These are phyloP conservation scores for Cyberlindnera petersonii DNA, from an alignment of 805 yeast genomes.

Conservation along the genomic window DNA sequence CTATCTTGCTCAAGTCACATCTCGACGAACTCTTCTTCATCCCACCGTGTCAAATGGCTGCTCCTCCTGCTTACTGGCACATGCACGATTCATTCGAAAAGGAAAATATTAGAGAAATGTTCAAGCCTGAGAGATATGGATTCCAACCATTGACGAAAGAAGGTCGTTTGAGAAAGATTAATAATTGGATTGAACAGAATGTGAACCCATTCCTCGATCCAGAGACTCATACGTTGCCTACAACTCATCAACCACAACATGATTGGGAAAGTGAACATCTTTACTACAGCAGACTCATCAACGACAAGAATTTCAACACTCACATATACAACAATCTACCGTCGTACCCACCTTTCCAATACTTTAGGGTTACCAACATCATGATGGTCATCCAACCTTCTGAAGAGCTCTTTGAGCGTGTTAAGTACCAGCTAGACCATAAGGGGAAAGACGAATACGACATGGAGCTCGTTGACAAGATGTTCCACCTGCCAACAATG, in stretches of 20 bases:
- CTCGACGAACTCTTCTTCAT: slow-evolving; percentile 51
- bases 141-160: slow-evolving; percentile 23
- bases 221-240: background rate
- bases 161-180: slow-evolving; percentile 20
- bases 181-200: slow-evolving; percentile 3
- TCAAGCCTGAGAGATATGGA: slow-evolving; percentile 18
- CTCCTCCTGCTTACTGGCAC: slow-evolving; percentile 43
- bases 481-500: slow-evolving; percentile 26
- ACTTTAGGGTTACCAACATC: slow-evolving; percentile 37
- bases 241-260: background rate
- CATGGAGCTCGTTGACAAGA: slow-evolving; percentile 47
- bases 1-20: slow-evolving; percentile 35
- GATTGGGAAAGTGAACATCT: slow-evolving; percentile 1
- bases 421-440: slow-evolving; percentile 23
- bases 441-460: slow-evolving; percentile 41
- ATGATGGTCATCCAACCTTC: slow-evolving; percentile 61
- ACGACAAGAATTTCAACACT: slow-evolving; percentile 20
- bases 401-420: slow-evolving; percentile 20
- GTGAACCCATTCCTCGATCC: slow-evolving; percentile 6
- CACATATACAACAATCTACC: slow-evolving; percentile 40
- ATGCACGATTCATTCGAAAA: slow-evolving; percentile 27
- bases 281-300: slow-evolving; percentile 5
- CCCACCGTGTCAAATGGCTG: slow-evolving; percentile 44
- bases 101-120: slow-evolving; percentile 19
- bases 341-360: slow-evolving; percentile 27